Evolutionary conservation across 2,329 filamentous ascomycete genomes (phyloP), one percentile per base, ranked within the genome.

Genomic region (Aciculosporium take): DNA sequence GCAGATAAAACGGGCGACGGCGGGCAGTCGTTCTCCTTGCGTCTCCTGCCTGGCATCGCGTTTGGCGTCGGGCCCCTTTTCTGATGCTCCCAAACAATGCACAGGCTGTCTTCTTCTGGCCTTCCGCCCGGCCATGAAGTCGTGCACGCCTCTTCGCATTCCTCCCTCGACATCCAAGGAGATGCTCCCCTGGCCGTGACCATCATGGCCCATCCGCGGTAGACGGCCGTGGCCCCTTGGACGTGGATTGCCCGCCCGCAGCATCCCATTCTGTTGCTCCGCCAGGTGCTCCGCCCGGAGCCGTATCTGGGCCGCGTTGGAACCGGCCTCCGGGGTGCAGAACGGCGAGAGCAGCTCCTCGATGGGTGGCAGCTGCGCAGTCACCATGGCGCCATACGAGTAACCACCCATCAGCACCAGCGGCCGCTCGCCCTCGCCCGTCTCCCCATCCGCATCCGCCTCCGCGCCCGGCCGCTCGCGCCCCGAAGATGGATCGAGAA

Each of bases 361-460:
- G 28, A 80, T 61, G 0, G 76, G 67, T 0, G 86, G 84, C 0
- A 94, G 69, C 43, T 81, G 76, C 1, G 74, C 77, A 2, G 85
- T 78, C 30, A 96, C 74, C 54, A 94, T 72, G 4, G 86, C 84
- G 33, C 91, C 91, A 58, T 95, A 95, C 0, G 87, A 94, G 58
- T 95, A 95, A 10, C 88, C 88, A 2, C 74, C 81, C 6, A 91
- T 66, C 5, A 94, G 52, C 3, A 79, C 54, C 37, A 67, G 42
- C 2, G 59, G 62, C 2, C 48, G 50, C 2, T 43, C 32, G 4
- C n/a, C n/a, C 30, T 43, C 17, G 25, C 8, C n/a, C 12, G 5
- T 15, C 31, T 7, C 17, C 7, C 5, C 34, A 7, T 37, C 20
- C n/a, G 5, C 2, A 27, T 17, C 32, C 9, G 28, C 20, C 21